Percentiles rank a stretch among this genome's conserved stretches.
Evolutionary conservation across 1,284 basidiomycete genomes (phyloP).

Genomic region (Sporisorium scitamineum): DNA sequence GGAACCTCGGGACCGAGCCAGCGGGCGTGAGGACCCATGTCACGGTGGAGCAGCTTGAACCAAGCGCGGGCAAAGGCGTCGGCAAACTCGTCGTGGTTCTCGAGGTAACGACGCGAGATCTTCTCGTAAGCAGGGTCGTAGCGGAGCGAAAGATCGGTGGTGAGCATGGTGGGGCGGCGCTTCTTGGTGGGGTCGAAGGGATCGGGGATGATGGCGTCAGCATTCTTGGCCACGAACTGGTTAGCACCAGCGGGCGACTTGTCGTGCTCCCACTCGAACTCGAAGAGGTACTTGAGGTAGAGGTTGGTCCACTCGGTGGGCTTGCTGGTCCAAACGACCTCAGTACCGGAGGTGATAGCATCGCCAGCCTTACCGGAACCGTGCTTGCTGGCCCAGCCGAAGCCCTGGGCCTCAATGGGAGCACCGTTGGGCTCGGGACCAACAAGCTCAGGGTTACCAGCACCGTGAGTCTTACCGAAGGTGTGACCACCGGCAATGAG

Average conservation of each 20-base stretch:
- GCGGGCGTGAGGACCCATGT: constrained; percentile 43
- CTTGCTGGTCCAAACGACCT: constrained; percentile 47
- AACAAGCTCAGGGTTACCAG: constrained; percentile 37
- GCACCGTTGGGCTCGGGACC: constrained; percentile 44
- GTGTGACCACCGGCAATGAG: constrained; percentile 51
- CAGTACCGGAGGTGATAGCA: constrained; percentile 36
- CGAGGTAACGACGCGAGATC: constrained; percentile 39
- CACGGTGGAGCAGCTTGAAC: constrained; percentile 53
- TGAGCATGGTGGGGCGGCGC: constrained; percentile 48
- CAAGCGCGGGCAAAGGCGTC: constrained; percentile 44
- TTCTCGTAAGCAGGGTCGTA: constrained; percentile 48
- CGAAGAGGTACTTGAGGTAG: constrained; percentile 50
- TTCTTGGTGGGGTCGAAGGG: constrained; percentile 46
- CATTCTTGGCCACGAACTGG: constrained; percentile 47
- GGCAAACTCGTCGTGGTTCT: constrained; percentile 39
- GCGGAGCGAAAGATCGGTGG: constrained; percentile 40
- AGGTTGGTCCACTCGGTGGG: constrained; percentile 48
- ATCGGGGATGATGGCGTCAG: constrained; percentile 48
- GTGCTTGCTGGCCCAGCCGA: constrained; percentile 39
- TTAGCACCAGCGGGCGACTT: constrained; percentile 46
- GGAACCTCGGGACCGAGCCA: constrained; percentile 48
- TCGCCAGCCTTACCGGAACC: constrained; percentile 36
- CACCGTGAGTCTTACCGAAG: constrained; percentile 50
- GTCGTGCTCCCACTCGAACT: constrained; percentile 48
- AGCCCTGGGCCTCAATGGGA: constrained; percentile 36